phyloP scores from a whole-genome alignment of 2,329 filamentous ascomycete species.

The Paraphoma chrysanthemicola region DNA sequence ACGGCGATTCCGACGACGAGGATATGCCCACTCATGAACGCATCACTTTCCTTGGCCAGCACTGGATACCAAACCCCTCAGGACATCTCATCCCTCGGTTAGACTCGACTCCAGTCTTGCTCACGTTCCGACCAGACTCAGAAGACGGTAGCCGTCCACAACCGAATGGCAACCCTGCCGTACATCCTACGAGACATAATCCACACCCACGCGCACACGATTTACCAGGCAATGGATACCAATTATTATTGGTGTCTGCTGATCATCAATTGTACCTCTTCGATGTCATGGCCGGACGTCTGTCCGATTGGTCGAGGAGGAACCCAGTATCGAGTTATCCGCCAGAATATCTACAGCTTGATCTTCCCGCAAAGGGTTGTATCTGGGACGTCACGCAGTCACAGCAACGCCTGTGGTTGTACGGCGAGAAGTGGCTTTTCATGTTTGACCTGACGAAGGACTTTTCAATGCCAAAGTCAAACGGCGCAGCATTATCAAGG shows the following conservation, averaged over 20 bases:
- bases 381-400: conserved; percentile 76
- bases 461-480: conserved; percentile 51
- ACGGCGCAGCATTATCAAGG: conserved; percentile 23
- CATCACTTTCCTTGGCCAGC: conserved; percentile 64
- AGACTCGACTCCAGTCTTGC: conserved; percentile 53
- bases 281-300: conserved; percentile 74
- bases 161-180: conserved; percentile 55
- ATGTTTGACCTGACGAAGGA: conserved; percentile 88
- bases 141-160: conserved; percentile 27
- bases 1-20: conserved; percentile 50
- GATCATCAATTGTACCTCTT: conserved; percentile 78
- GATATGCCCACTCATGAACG: conserved; percentile 55
- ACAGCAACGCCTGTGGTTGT: conserved; percentile 76
- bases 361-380: conserved; percentile 82
- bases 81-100: conserved; percentile 58
- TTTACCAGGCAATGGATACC: conserved; percentile 60
- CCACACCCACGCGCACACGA: conserved; percentile 64
- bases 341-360: conserved; percentile 72
- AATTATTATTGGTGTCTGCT: conserved; percentile 67
- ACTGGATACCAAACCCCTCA: conserved; percentile 78
- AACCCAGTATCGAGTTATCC: conserved; percentile 82
- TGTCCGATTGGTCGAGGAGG: conserved; percentile 85
- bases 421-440: conserved; percentile 83
- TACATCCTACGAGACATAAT: conserved; percentile 59
- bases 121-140: conserved; percentile 54